Evolutionary conservation across 768 basidiomycete genomes (phyloP).

Genomic region (Boletus rubropictus): DNA sequence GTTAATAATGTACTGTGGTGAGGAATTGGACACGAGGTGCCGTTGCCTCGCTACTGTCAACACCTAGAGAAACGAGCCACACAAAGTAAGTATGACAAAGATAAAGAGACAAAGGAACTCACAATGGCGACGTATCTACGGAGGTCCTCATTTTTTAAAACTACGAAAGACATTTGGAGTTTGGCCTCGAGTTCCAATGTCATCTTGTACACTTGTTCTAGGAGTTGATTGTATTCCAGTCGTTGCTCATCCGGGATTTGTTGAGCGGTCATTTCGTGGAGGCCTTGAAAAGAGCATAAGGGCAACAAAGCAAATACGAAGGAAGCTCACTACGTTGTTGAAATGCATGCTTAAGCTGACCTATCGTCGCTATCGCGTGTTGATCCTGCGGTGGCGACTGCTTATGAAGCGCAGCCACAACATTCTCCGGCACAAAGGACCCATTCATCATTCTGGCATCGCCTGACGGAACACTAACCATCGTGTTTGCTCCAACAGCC

Average conservation of each 20-base stretch:
- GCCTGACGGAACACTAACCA: conserved; percentile 6
- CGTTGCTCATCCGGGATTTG: conserved; percentile 51
- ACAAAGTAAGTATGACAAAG: conserved; percentile 6
- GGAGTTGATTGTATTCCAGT: conserved; percentile 43
- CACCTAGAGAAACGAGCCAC: conserved; percentile 31
- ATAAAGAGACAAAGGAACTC: conserved; percentile 25
- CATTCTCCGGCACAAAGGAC: conserved; percentile 6
- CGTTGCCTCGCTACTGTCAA: conserved; percentile 37
- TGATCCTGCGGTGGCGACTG: conserved; percentile 30
- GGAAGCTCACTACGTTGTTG: conserved; percentile 26
- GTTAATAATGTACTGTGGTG: conserved; percentile 31
- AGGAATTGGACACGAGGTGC: conserved; percentile 15
- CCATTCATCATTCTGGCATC: conserved; percentile 19
- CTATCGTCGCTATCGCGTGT: conserved; percentile 25
- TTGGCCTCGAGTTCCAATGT: conserved; percentile 46
- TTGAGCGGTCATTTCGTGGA: conserved; percentile 30
- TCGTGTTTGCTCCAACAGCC: conserved; percentile 6
- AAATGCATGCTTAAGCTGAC: conserved; percentile 32
- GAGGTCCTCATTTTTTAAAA: conserved; percentile 46
- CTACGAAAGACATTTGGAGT: conserved; percentile 41
- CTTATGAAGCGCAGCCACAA: conserved; percentile 1
- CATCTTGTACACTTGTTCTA: conserved; percentile 46
- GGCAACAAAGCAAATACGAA: conserved; percentile 6
- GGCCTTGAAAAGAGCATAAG: conserved; percentile 26
- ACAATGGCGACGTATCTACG: conserved; percentile 53